A percentile compares a stretch with the other conserved stretches of the same genome.
These are phyloP conservation scores for Cucumis melo DNA, from an alignment of 306 rosid species.

Conservation along the genomic window DNA sequence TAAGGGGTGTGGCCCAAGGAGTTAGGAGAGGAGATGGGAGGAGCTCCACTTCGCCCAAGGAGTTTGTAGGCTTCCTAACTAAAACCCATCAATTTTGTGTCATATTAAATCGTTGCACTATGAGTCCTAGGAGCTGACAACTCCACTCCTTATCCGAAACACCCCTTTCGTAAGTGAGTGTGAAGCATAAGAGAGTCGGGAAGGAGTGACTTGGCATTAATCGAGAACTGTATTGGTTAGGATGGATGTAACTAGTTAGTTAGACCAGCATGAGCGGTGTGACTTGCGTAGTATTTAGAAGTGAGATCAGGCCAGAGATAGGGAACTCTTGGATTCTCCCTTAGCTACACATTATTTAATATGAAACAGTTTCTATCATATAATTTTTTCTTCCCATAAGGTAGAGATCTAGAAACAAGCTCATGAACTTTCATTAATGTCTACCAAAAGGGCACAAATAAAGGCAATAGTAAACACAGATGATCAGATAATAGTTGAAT, in stretches of 20 bases:
- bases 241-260: background rate
- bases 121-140: no score
- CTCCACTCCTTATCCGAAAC: no score
- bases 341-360: no score
- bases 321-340: background rate
- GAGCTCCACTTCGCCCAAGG: no score
- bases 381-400: background rate
- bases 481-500: background rate
- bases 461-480: background rate
- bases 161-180: background rate
- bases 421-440: background rate
- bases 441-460: background rate
- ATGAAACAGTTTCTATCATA: background rate
- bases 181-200: background rate
- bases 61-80: no score
- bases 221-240: background rate
- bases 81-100: no score
- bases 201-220: background rate
- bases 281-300: background rate
- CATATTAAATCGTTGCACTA: no score
- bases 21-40: no score
- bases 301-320: background rate
- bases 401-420: background rate
- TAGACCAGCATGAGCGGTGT: background rate
- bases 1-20: no score